These are phyloP conservation scores for Zostera marina DNA, from an alignment of 116 monocot species.

Conservation along the genomic window DNA sequence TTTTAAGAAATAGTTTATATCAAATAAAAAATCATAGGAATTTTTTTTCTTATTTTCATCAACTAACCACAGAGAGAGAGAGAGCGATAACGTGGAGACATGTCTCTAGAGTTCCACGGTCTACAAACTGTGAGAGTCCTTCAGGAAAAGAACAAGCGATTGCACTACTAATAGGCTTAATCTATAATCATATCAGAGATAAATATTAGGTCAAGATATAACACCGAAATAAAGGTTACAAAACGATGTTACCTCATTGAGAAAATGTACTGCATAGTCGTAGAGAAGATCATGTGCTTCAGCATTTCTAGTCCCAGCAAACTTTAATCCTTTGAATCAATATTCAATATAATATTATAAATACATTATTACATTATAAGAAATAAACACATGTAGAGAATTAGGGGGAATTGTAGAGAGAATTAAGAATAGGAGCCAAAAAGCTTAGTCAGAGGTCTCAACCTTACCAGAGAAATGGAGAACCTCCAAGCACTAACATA, in stretches of 20 bases:
- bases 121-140: constrained; percentile 52
- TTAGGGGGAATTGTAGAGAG: too few species aligned
- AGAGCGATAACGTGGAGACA: constrained; percentile 80
- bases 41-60: too few species aligned
- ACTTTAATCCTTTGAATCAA: constrained; percentile 51
- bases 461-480: too few species aligned
- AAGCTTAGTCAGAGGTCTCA: too few species aligned
- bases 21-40: neutral
- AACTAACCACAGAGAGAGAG: constrained; percentile 73
- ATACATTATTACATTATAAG: too few species aligned
- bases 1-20: neutral
- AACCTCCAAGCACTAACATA: too few species aligned
- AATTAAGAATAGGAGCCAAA: too few species aligned
- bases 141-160: constrained; percentile 35
- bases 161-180: constrained; percentile 45
- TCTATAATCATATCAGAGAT: constrained; percentile 27
- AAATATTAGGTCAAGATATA: neutral
- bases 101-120: constrained; percentile 73
- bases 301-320: constrained; percentile 77
- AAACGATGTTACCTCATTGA: constrained; percentile 54
- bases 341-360: too few species aligned
- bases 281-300: constrained; percentile 85
- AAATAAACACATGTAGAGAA: too few species aligned
- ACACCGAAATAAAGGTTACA: neutral
- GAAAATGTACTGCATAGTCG: constrained; percentile 58